Percentiles rank a stretch among this genome's conserved stretches.
These are phyloP conservation scores for Neurospora sp. DNA, from an alignment of 495 filamentous ascomycete species.

Conservation along the genomic window DNA sequence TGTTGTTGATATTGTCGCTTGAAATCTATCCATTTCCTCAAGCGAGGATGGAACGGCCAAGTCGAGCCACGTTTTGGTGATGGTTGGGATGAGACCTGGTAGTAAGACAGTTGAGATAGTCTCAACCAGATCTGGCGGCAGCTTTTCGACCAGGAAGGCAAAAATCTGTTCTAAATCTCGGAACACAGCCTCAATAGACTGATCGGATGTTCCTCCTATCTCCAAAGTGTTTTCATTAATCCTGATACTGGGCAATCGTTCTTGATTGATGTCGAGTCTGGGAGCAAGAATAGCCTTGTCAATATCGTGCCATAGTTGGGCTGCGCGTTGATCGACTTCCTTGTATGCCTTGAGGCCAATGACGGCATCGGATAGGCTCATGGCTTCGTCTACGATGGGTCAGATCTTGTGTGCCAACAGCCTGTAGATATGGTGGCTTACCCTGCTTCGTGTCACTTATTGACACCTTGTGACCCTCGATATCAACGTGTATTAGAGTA, in stretches of 20 bases:
- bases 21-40: conserved; percentile 56
- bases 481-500: conserved; percentile 46
- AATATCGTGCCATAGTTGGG: conserved; percentile 40
- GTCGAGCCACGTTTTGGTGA: conserved; percentile 65
- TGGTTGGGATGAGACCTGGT: conserved; percentile 50
- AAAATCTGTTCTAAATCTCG: conserved; percentile 52
- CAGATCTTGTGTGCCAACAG: conserved; percentile 10
- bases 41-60: conserved; percentile 64
- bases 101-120: conserved; percentile 58
- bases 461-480: conserved; percentile 32
- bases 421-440: background rate
- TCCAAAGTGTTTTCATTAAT: conserved; percentile 27
- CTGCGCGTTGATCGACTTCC: conserved; percentile 40
- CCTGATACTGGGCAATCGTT: conserved; percentile 22
- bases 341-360: conserved; percentile 40
- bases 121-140: conserved; percentile 53
- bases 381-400: conserved; percentile 31
- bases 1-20: conserved; percentile 50
- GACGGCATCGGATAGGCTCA: conserved; percentile 36
- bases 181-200: conserved; percentile 39
- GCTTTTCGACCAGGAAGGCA: conserved; percentile 49
- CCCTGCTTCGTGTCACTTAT: conserved; percentile 37
- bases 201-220: conserved; percentile 24
- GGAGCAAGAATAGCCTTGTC: conserved; percentile 40
- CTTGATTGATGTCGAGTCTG: conserved; percentile 29